A percentile compares a stretch with the other conserved stretches of the same genome.
phyloP scores from a whole-genome alignment of 768 basidiomycete species.

The Coprinellus aureogranulatus region DNA sequence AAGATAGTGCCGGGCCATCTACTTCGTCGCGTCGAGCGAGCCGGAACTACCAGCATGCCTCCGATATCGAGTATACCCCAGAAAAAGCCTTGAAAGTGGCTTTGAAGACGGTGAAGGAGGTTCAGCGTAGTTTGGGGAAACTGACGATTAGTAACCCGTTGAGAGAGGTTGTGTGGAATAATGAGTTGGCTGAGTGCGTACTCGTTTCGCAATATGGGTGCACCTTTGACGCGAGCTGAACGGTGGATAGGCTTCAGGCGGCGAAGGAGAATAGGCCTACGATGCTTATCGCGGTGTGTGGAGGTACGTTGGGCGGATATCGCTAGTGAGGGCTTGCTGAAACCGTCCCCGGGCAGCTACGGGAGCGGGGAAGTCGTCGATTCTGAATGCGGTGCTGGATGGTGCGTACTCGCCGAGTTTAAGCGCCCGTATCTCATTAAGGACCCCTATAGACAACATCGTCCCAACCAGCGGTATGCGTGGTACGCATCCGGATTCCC shows the following conservation, averaged over 20 bases:
- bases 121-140: slow-evolving; percentile 41
- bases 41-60: slow-evolving; percentile 29
- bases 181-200: slow-evolving; percentile 49
- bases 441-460: slow-evolving; percentile 44
- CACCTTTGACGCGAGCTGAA: not conserved
- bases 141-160: slow-evolving; percentile 53
- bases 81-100: slow-evolving; percentile 52
- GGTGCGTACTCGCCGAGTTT: slow-evolving; percentile 28
- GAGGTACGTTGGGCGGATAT: slow-evolving; percentile 35
- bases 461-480: slow-evolving; percentile 69
- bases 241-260: not conserved
- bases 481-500: too few species aligned
- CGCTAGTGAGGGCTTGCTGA: not conserved
- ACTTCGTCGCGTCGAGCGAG: not conserved
- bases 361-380: slow-evolving; percentile 61
- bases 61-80: slow-evolving; percentile 47
- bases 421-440: slow-evolving; percentile 3
- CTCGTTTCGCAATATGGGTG: not conserved
- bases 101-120: slow-evolving; percentile 48
- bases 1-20: not conserved
- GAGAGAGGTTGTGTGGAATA: slow-evolving; percentile 57
- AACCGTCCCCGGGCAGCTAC: slow-evolving; percentile 37
- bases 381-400: slow-evolving; percentile 60
- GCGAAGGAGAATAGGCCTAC: slow-evolving; percentile 49
- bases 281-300: slow-evolving; percentile 65